Base-by-base conservation (phyloP, 2,329 filamentous ascomycete species). In the Aureobasidium sp. region DNA sequence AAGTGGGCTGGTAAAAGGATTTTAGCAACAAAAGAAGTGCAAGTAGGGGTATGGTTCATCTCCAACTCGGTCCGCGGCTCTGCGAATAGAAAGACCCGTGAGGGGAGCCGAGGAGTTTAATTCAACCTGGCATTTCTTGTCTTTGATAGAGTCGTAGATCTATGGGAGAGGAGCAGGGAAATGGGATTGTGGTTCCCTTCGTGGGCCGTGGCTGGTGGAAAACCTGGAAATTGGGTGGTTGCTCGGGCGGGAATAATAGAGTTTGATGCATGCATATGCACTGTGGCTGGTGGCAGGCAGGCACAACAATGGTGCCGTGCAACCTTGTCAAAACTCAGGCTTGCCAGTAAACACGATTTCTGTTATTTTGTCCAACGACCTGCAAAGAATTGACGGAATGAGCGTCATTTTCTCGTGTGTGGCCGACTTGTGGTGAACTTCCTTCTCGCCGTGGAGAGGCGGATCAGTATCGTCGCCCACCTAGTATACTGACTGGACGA, bases 231-330 rank as follows among this genome's bases (percentile, higher is more conserved):
- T n/a, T 43, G 23, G 51, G 17, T n/a, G 53, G 38, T 57, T 43
- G 53, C 40, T 40, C 40, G 25, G 51, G 51, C 38, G 40, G 53
- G 53, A 45, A 45, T 27, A 57, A 45, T 19, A 54, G 13, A 42
- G 35, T 54, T 54, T 54, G 23, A 54, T 54, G 50, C 50, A 54
- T 42, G 50, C 50, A 57, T 33, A 43, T 55, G 51, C 53, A 45
- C 23, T 35, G 53, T 45, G 40, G 53, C 51, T 55, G 51, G 38
- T 45, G 38, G 50, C 37, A 31, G 23, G 17, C 10, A 33, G 53
- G 37, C 37, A 54, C 50, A 23, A 29, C 38, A 35, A 35, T 35
- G 21, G n/a, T 45, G 53, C 40, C 40, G 53, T 45, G 19, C 40
- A 35, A 45, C 53, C 21, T 45, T 57, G 25, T 45, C 31, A 19